Conservation (phyloP, 306 rosid genomes). For the Psophocarpus tetragonolobus region DNA sequence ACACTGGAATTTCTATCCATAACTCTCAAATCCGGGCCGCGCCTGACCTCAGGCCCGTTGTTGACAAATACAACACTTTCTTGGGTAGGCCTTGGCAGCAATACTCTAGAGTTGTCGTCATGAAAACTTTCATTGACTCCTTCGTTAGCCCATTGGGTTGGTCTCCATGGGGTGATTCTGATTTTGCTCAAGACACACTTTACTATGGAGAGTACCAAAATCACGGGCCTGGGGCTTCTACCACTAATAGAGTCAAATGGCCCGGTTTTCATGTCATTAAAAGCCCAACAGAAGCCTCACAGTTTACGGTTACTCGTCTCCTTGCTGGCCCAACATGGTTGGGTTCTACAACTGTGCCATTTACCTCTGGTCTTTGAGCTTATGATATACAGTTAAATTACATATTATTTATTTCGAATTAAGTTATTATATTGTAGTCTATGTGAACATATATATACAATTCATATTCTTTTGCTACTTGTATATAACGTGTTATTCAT, state of each 20-base stretch:
- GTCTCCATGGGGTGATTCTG: slow-evolving; percentile 56
- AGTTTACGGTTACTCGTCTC: slow-evolving; percentile 57
- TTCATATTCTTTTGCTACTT: slow-evolving; percentile 41
- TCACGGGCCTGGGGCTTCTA: slow-evolving; percentile 67
- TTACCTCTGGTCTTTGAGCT: slow-evolving; percentile 45
- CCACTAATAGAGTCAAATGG: slow-evolving; percentile 59
- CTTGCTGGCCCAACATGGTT: slow-evolving; percentile 73
- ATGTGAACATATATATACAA: not conserved
- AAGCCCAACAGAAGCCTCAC: slow-evolving; percentile 47
- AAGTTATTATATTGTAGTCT: not conserved
- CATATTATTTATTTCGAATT: not conserved
- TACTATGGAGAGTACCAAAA: slow-evolving; percentile 70
- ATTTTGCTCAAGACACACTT: slow-evolving; percentile 52
- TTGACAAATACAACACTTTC: slow-evolving; percentile 43
- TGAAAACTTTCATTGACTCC: slow-evolving; percentile 58
- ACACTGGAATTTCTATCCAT: slow-evolving; percentile 65
- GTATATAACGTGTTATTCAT: not conserved
- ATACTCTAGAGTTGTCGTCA: slow-evolving; percentile 59
- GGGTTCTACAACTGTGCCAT: slow-evolving; percentile 71
- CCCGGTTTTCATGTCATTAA: slow-evolving; percentile 63
- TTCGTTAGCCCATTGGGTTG: slow-evolving; percentile 74
- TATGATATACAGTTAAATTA: not conserved
- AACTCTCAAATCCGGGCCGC: slow-evolving; percentile 66
- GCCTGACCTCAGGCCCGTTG: slow-evolving; percentile 52
- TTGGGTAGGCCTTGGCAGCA: slow-evolving; percentile 89